Conservation (phyloP, 768 basidiomycete species). For the Russula foetens region DNA sequence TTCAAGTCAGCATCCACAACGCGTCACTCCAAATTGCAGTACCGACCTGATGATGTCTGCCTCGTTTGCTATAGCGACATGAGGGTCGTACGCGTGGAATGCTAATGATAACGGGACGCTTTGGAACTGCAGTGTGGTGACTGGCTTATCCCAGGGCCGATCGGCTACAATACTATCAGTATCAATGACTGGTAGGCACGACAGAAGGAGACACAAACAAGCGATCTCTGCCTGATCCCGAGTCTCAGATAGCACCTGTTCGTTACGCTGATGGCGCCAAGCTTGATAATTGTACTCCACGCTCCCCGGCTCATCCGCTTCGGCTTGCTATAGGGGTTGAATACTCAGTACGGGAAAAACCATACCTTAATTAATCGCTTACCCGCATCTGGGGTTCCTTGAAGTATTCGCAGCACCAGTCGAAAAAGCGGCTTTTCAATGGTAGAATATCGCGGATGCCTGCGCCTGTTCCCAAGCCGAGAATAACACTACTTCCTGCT, state of each 20-base stretch:
- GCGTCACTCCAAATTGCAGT: background rate
- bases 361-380: conserved; percentile 23
- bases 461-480: conserved; percentile 71
- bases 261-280: conserved; percentile 89
- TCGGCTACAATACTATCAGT: conserved; percentile 34
- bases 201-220: conserved; percentile 38
- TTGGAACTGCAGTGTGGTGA: conserved; percentile 52
- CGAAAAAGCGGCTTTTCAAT: conserved; percentile 85
- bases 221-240: conserved; percentile 62
- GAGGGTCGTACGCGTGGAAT: conserved; percentile 90
- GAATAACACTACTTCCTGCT: conserved; percentile 52
- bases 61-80: conserved; percentile 81
- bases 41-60: conserved; percentile 75
- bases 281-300: conserved; percentile 90
- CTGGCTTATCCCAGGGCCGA: conserved; percentile 64
- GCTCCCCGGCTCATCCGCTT: conserved; percentile 93
- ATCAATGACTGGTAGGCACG: conserved; percentile 1
- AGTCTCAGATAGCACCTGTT: conserved; percentile 65
- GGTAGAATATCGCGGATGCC: conserved; percentile 83
- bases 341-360: background rate
- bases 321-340: conserved; percentile 62
- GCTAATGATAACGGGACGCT: conserved; percentile 67
- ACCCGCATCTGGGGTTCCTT: conserved; percentile 99
- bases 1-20: conserved; percentile 2
- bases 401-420: conserved; percentile 97